These are phyloP conservation scores for Heterobasidion irregulare DNA, from an alignment of 1,284 basidiomycete genomes.

Conservation along the genomic window DNA sequence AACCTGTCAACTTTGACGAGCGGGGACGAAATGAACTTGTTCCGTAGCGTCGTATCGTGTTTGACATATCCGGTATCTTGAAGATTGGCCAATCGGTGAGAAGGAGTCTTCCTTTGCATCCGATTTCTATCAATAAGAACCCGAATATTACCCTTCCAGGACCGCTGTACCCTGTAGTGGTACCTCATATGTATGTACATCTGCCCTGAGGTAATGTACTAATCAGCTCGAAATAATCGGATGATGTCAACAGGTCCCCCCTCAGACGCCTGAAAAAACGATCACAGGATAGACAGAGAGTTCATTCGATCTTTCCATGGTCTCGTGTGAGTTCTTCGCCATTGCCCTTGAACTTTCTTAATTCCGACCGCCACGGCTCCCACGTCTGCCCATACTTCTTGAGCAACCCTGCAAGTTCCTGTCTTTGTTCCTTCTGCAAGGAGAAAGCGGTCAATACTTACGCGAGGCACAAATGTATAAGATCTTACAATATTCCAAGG, in stretches of 20 bases:
- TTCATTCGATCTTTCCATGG: neutral
- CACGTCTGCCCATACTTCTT: conserved; percentile 79
- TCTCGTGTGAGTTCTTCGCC: conserved; percentile 9
- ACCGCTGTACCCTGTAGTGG: too few species aligned
- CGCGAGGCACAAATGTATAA: conserved; percentile 1
- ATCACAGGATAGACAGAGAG: neutral
- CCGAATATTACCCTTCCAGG: too few species aligned
- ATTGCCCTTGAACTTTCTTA: conserved; percentile 65
- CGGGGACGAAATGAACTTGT: neutral
- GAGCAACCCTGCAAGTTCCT: conserved; percentile 68
- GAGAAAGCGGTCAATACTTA: neutral
- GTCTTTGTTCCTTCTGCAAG: conserved; percentile 71
- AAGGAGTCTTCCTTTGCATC: too few species aligned
- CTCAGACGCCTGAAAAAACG: neutral
- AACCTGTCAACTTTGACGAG: neutral
- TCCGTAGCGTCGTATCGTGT: neutral
- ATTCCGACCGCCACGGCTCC: conserved; percentile 80
- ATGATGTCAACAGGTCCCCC: too few species aligned
- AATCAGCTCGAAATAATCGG: too few species aligned
- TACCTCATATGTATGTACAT: too few species aligned
- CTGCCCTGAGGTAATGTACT: too few species aligned
- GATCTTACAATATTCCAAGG: conserved; percentile 76
- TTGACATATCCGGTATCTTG: neutral
- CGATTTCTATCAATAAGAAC: too few species aligned
- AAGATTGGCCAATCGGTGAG: neutral